Evolutionary conservation across 2,329 filamentous ascomycete species (phyloP).

Genomic region (Dissoconium aciculare): DNA sequence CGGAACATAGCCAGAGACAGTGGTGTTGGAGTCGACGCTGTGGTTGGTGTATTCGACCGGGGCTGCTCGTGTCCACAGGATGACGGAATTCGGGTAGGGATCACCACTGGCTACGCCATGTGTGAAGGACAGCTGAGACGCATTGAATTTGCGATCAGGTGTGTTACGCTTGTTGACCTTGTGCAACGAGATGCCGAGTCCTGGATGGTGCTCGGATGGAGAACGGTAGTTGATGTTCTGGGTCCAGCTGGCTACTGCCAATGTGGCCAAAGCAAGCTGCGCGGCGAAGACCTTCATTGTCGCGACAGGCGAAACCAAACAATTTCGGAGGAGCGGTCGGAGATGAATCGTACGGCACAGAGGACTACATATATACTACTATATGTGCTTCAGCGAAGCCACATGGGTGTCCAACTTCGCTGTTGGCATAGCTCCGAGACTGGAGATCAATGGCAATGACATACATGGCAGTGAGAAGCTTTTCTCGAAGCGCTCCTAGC

Average conservation of each 20-base stretch:
- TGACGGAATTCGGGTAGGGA: slow-evolving; percentile 30
- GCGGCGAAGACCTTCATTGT: slow-evolving; percentile 10
- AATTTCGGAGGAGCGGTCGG: slow-evolving; percentile 1
- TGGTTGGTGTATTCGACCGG: slow-evolving; percentile 22
- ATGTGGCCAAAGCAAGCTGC: slow-evolving; percentile 11
- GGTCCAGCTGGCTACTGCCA: slow-evolving; percentile 20
- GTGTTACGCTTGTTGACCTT: slow-evolving; percentile 43
- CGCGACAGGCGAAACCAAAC: not conserved
- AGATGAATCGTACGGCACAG: not conserved
- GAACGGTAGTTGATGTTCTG: slow-evolving; percentile 52
- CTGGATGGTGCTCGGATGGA: slow-evolving; percentile 47
- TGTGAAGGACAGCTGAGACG: slow-evolving; percentile 44
- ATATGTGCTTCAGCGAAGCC: too few relatives aligned
- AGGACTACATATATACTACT: too few relatives aligned
- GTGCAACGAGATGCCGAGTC: slow-evolving; percentile 48
- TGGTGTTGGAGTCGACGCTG: slow-evolving; percentile 29
- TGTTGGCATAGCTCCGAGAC: too few relatives aligned
- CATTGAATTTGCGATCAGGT: slow-evolving; percentile 30
- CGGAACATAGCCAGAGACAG: slow-evolving; percentile 42
- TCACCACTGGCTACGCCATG: slow-evolving; percentile 36
- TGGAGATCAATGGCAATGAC: too few relatives aligned
- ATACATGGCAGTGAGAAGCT: too few relatives aligned
- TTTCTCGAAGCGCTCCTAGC: too few relatives aligned
- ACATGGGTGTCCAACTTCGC: too few relatives aligned
- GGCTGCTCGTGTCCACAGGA: slow-evolving; percentile 24